Base-by-base conservation (phyloP, 75 land plant genomes). In the Chamaecyparis obtusa region DNA sequence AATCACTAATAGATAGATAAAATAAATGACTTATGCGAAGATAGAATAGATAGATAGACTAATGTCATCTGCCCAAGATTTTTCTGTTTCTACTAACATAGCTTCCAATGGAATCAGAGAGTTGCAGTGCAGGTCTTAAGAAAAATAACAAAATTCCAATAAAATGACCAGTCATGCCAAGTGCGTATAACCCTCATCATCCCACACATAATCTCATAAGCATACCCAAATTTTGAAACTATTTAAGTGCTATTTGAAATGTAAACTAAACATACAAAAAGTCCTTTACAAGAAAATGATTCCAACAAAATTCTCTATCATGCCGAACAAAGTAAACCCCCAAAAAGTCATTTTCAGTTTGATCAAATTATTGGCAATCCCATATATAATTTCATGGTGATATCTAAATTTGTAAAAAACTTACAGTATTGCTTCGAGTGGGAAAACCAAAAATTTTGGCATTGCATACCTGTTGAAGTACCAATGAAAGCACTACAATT, bases 391-490 rank as follows among this genome's bases (percentile, higher is more conserved):
- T 32, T 72, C 76, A 72, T 33, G 32, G 32, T 32, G 9, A 64
- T 64, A 64, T 64, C 27, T 21, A 64, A 64, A 21, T 64, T 64
- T 64, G 27, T 5, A 24, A 64, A 51, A n/a, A 24, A 64, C 8
- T 64, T 21, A 64, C 8, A 64, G n/a, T 64, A 7, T 24, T 24
- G 27, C 67, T 60, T 21, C 35, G n/a, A 32, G 51, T 49, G 51
- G 8, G 51, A 72, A 39, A 72, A 9, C 36, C 33, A 30, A 30
- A 2, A 0, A 72, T 10, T 72, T 32, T 1, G 36, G 15, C 35
- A 55, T 9, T 39, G 44, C 82, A n/a, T 86, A 89, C 90, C 90
- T 60, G 89, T 46, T 19, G 90, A 84, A 41, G 85, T 89, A 21
- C 89, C 90, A 17, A 80, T 74, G 41, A 89, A 56, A 21, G 90